phyloP scores from a whole-genome alignment of 23 red algal species.

The Cyanidium caldarium region DNA sequence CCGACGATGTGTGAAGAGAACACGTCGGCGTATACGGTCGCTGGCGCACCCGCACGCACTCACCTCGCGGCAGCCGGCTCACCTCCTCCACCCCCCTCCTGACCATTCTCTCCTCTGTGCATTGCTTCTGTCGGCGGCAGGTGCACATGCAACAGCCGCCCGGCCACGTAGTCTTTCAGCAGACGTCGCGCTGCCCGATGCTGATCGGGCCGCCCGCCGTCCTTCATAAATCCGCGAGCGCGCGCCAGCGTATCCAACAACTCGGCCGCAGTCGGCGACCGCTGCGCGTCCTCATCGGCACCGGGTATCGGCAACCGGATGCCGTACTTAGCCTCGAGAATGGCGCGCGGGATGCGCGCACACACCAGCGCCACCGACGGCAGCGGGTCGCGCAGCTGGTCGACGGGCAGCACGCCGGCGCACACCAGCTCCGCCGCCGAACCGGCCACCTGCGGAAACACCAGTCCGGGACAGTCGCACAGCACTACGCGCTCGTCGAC shows the following conservation, averaged over 20 bases:
- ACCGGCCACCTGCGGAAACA: slow-evolving; percentile 83
- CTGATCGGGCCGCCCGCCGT: slow-evolving; percentile 45
- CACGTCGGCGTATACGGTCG: too few relatives aligned
- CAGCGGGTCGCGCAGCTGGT: slow-evolving; percentile 53
- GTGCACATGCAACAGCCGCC: slow-evolving; percentile 38
- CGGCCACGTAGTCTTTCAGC: slow-evolving; percentile 87
- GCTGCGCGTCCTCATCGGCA: background rate
- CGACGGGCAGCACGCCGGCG: slow-evolving; percentile 76
- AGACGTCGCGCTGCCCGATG: slow-evolving; percentile 55
- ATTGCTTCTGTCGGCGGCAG: slow-evolving; percentile 35
- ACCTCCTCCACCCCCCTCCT: too few relatives aligned
- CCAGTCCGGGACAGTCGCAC: slow-evolving; percentile 90
- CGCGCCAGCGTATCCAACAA: slow-evolving; percentile 54
- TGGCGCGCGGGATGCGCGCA: slow-evolving; percentile 24
- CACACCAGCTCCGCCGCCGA: slow-evolving; percentile 64
- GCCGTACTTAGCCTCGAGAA: slow-evolving; percentile 45
- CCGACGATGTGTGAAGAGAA: too few relatives aligned
- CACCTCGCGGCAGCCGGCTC: too few relatives aligned
- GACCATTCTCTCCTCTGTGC: too few relatives aligned
- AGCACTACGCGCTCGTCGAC: slow-evolving; percentile 40
- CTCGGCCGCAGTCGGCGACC: background rate
- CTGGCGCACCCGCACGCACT: too few relatives aligned
- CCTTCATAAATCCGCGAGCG: slow-evolving; percentile 67
- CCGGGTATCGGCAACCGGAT: slow-evolving; percentile 22
- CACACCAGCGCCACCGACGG: slow-evolving; percentile 35